Conservation (phyloP, 768 basidiomycete species). For the Boletus patriciae region DNA sequence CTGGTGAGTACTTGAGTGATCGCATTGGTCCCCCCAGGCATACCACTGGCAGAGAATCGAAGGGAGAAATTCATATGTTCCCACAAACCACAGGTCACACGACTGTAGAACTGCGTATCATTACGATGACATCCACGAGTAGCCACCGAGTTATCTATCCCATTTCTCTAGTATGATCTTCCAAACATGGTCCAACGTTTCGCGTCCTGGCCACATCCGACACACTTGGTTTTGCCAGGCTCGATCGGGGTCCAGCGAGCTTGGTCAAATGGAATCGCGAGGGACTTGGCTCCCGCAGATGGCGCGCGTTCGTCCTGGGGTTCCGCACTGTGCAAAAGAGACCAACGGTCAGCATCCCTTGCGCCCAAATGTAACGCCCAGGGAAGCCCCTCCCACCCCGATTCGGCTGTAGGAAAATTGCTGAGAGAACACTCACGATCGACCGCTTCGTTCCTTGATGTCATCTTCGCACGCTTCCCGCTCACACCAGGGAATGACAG, state of each 20-base stretch:
- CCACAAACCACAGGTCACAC: not conserved
- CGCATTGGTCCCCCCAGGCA: not conserved
- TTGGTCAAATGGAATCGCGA: constrained; percentile 96
- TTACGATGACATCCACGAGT: not conserved
- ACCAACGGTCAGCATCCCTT: not conserved
- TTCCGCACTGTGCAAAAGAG: constrained; percentile 56
- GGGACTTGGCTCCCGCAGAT: constrained; percentile 95
- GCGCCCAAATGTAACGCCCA: not conserved
- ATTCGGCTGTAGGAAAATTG: not conserved
- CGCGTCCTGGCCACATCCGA: constrained; percentile 82
- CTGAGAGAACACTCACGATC: constrained; percentile 52
- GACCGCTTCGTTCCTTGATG: constrained; percentile 91
- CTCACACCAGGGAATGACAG: constrained; percentile 97
- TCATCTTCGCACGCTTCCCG: constrained; percentile 91
- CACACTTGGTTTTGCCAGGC: constrained; percentile 84
- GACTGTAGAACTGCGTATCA: not conserved
- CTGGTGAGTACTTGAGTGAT: not conserved
- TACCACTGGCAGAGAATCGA: not conserved
- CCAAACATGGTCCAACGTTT: constrained; percentile 99
- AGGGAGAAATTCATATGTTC: not conserved
- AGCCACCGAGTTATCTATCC: not conserved
- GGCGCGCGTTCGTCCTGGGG: constrained; percentile 93
- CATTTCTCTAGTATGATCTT: constrained; percentile 61
- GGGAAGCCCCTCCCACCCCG: not conserved
- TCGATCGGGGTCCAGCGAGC: constrained; percentile 75